Conservation (phyloP, 768 basidiomycete species). For the Fomitopsis pulvina region DNA sequence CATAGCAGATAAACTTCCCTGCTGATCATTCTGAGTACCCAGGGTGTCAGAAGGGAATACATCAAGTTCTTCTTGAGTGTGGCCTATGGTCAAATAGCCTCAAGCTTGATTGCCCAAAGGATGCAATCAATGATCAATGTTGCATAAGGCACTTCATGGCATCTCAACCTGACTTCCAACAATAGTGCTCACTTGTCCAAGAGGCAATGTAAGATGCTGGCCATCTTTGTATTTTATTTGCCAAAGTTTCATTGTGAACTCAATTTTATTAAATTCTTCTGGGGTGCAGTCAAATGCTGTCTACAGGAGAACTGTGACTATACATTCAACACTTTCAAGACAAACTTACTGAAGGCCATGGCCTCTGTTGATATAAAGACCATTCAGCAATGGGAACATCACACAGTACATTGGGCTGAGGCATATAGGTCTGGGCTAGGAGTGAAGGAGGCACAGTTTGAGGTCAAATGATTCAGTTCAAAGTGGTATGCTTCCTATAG, state of each 20-base stretch:
- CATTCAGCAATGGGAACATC: too few relatives aligned
- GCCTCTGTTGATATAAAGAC: too few relatives aligned
- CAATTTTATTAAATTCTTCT: slow-evolving; percentile 12
- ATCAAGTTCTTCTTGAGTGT: slow-evolving; percentile 23
- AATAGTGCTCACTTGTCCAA: slow-evolving; percentile 5
- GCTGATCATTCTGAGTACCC: too few relatives aligned
- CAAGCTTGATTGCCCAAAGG: not conserved
- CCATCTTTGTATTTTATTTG: not conserved
- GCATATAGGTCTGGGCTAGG: too few relatives aligned
- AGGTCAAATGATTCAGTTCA: too few relatives aligned
- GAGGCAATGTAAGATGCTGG: not conserved
- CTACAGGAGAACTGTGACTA: slow-evolving; percentile 21
- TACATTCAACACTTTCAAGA: slow-evolving; percentile 20
- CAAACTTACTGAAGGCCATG: too few relatives aligned
- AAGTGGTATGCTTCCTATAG: too few relatives aligned
- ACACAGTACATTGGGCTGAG: too few relatives aligned
- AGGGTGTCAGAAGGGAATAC: slow-evolving; percentile 26
- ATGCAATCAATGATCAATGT: slow-evolving; percentile 14
- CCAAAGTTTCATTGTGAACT: not conserved
- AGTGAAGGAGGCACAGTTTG: too few relatives aligned
- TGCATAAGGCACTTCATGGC: slow-evolving; percentile 25
- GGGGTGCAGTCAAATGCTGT: slow-evolving; percentile 25
- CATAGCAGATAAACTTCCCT: too few relatives aligned
- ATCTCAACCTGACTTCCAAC: slow-evolving; percentile 21
- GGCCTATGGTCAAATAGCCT: slow-evolving; percentile 9